phyloP scores from a whole-genome alignment of 1,284 basidiomycete genomes.

The Cronartium ribicola region DNA sequence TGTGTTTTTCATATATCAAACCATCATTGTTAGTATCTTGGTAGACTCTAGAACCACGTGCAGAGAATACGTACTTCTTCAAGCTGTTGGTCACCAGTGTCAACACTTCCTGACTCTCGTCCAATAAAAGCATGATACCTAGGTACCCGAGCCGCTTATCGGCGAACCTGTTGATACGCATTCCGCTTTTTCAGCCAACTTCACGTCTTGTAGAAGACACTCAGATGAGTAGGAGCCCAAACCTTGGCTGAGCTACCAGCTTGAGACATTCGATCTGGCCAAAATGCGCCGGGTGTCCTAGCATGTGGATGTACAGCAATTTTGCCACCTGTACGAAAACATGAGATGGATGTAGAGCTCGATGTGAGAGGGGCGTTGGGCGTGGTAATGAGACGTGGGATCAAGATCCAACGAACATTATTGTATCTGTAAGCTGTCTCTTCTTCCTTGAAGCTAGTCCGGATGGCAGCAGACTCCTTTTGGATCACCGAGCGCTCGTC shows the following conservation, averaged over 20 bases:
- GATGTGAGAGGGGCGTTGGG: no score
- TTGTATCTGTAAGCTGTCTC: conserved; percentile 48
- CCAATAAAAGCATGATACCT: conserved; percentile 94
- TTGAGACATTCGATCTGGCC: conserved; percentile 99
- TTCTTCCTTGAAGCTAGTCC: conserved; percentile 96
- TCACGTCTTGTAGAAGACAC: neutral
- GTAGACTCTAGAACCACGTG: neutral
- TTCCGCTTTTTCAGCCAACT: neutral
- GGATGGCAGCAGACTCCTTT: conserved; percentile 95
- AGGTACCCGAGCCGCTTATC: conserved; percentile 97
- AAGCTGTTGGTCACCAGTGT: conserved; percentile 96
- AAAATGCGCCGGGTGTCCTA: conserved; percentile 97
- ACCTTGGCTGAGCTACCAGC: conserved; percentile 89
- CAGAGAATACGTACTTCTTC: conserved; percentile 73
- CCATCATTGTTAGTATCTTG: neutral
- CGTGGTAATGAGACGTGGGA: no score
- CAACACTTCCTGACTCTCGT: conserved; percentile 96
- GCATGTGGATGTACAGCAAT: conserved; percentile 99
- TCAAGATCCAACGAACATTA: conserved; percentile 32
- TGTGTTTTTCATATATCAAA: neutral
- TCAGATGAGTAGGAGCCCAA: neutral
- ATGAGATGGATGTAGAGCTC: no score
- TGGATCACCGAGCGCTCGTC: conserved; percentile 97
- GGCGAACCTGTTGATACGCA: conserved; percentile 59
- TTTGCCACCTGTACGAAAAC: conserved; percentile 98